A percentile compares a stretch with the other conserved stretches of the same genome.
Conservation (phyloP, 176 grass and related monocot genomes). For the Metroxylon sagu region DNA sequence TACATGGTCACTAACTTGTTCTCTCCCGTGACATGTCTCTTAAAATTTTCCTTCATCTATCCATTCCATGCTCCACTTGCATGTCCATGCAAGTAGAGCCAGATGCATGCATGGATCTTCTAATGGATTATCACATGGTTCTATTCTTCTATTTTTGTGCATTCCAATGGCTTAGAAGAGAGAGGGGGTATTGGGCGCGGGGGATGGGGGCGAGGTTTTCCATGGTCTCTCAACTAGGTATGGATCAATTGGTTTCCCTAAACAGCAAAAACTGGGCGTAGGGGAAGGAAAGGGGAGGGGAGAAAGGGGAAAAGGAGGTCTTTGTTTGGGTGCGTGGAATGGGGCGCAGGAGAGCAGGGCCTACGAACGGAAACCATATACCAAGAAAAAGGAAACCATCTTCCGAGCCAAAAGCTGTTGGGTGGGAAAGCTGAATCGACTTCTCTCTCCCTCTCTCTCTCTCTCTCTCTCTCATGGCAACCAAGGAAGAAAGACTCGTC, state of each 20-base stretch:
- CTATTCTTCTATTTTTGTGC: too few relatives aligned
- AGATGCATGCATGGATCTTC: too few relatives aligned
- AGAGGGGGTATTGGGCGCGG: not conserved
- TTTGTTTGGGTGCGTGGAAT: not conserved
- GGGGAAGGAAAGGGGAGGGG: too few relatives aligned
- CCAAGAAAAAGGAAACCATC: not conserved
- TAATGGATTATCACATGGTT: too few relatives aligned
- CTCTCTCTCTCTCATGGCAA: not conserved
- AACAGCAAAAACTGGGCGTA: not conserved
- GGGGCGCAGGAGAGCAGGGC: not conserved
- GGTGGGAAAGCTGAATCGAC: not conserved
- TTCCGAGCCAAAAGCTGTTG: slow-evolving; percentile 2
- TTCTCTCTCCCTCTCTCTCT: not conserved
- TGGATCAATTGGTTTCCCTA: not conserved
- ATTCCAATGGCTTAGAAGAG: not conserved
- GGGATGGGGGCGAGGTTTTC: not conserved
- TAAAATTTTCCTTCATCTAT: too few relatives aligned
- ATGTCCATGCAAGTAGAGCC: too few relatives aligned
- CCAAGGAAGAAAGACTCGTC: slow-evolving; percentile 2
- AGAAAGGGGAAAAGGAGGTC: not conserved
- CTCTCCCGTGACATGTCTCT: too few relatives aligned
- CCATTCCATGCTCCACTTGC: too few relatives aligned
- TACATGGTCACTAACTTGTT: not conserved
- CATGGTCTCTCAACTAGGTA: not conserved
- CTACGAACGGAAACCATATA: not conserved